Conservation (phyloP, 331 rosid genomes). For the Spiraea crenata region DNA sequence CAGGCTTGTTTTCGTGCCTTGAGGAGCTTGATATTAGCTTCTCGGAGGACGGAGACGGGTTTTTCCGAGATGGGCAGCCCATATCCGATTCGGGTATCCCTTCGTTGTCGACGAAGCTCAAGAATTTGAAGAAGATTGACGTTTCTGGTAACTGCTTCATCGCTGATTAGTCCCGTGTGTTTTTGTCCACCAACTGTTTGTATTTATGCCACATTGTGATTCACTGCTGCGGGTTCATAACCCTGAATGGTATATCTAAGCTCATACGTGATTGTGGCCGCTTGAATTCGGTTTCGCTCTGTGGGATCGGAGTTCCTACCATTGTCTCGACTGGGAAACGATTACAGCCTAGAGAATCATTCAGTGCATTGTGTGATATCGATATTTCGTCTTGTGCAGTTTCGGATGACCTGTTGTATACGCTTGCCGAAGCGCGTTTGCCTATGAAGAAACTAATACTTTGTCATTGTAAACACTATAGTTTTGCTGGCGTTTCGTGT, state of each 20-base stretch:
- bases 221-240: constrained; percentile 26
- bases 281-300: constrained; percentile 36
- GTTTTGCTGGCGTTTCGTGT: constrained; percentile 36
- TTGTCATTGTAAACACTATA: constrained; percentile 23
- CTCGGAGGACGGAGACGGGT: constrained; percentile 13
- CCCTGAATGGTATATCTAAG: constrained; percentile 41
- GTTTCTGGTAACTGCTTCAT: constrained; percentile 52
- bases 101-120: constrained; percentile 32
- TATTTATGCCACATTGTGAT: constrained; percentile 41
- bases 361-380: constrained; percentile 28
- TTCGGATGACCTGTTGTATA: constrained; percentile 49
- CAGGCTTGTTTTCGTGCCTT: constrained; percentile 54
- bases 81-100: constrained; percentile 43
- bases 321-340: background rate
- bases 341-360: too few species aligned
- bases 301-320: constrained; percentile 7
- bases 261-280: constrained; percentile 30
- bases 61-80: constrained; percentile 5
- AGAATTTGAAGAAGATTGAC: constrained; percentile 44
- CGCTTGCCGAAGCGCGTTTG: constrained; percentile 47
- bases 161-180: constrained; percentile 33
- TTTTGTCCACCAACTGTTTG: constrained; percentile 39
- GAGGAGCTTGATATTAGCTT: constrained; percentile 63
- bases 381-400: constrained; percentile 35
- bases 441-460: constrained; percentile 58